phyloP scores from a whole-genome alignment of 2,329 filamentous ascomycete species.

The Pyricularia sp. region DNA sequence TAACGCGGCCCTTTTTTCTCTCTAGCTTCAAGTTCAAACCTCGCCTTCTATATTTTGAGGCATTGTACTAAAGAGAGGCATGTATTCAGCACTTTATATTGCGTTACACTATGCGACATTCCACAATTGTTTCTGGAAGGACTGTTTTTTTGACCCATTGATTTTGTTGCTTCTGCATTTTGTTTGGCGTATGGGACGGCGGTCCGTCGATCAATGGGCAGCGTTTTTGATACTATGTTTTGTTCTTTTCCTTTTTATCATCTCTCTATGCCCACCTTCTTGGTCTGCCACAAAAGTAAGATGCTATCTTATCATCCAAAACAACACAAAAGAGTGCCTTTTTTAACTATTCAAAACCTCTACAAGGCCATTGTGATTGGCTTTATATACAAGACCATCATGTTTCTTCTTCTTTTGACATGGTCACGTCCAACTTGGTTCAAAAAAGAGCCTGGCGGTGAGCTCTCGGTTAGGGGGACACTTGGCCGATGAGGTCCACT shows the following conservation, averaged over 20 bases:
- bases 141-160: neutral
- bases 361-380: neutral
- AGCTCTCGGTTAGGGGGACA: no score
- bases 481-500: neutral
- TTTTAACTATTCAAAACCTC: neutral
- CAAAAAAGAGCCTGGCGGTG: neutral
- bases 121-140: neutral
- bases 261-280: neutral
- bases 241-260: neutral
- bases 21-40: neutral
- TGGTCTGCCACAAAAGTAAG: neutral
- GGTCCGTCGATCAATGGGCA: neutral
- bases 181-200: slow-evolving; percentile 1
- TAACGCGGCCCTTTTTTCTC: neutral
- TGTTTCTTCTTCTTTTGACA: neutral
- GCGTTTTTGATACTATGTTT: neutral
- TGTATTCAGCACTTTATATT: neutral
- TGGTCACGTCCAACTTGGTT: neutral
- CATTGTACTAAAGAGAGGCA: slow-evolving; percentile 4
- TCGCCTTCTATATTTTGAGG: neutral
- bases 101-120: neutral
- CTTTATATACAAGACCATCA: neutral
- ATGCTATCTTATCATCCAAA: neutral
- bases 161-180: neutral
- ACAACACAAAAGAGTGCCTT: neutral